A percentile compares a stretch with the other conserved stretches of the same genome.
These are phyloP conservation scores for Umbilicus rupestris DNA, from an alignment of 164 flowering plant genomes.

Conservation along the genomic window DNA sequence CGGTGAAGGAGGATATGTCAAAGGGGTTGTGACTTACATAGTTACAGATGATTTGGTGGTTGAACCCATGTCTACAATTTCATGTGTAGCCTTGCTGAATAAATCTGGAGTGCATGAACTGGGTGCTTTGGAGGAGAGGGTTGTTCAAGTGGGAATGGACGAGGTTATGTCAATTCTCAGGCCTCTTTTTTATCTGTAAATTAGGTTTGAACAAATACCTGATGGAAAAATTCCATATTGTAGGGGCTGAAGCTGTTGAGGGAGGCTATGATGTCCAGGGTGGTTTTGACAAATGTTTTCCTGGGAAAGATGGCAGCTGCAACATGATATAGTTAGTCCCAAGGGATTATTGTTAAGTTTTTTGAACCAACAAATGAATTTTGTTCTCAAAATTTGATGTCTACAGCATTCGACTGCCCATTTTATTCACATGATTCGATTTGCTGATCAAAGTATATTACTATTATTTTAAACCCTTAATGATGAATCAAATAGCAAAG, in stretches of 20 bases:
- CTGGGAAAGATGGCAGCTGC: not conserved
- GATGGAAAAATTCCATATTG: not conserved
- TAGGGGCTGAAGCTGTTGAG: conserved; percentile 18
- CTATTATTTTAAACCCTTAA: too few relatives aligned
- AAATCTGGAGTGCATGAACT: conserved; percentile 9
- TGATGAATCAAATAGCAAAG: too few relatives aligned
- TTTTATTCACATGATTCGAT: too few relatives aligned
- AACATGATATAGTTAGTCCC: too few relatives aligned
- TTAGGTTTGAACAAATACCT: not conserved
- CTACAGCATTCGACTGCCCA: too few relatives aligned
- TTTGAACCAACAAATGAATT: too few relatives aligned
- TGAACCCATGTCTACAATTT: conserved; percentile 12
- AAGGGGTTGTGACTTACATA: conserved; percentile 15
- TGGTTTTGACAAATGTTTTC: conserved; percentile 16
- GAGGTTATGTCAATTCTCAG: conserved; percentile 12
- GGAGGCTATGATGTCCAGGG: conserved; percentile 16
- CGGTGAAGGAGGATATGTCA: conserved; percentile 16
- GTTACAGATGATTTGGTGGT: conserved; percentile 19
- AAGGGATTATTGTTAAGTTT: too few relatives aligned
- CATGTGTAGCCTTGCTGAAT: conserved; percentile 6
- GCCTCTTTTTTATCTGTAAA: not conserved
- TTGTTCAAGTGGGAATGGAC: conserved; percentile 9
- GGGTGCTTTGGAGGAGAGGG: conserved; percentile 13
- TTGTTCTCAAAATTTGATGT: too few relatives aligned
- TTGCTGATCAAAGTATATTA: too few relatives aligned